Evolutionary conservation across 75 land plant species (phyloP), one percentile per base, ranked within the genome.

Genomic region (Sequoiadendron giganteum): DNA sequence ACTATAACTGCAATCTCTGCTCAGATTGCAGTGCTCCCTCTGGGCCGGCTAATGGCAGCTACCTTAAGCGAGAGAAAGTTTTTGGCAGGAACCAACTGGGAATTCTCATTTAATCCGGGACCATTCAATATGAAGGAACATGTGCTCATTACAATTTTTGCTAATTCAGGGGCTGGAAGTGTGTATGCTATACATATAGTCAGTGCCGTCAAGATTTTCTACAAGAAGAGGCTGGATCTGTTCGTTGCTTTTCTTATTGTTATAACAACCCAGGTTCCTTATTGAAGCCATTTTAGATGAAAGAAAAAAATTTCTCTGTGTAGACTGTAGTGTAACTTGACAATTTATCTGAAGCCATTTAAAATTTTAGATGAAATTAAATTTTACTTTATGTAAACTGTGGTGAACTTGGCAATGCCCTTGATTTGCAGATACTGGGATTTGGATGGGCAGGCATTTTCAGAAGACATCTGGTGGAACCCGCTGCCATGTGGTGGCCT

Each of bases 111-210:
- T 52, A 95, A 95, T 79, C 93, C 95, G 1, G 96, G 96, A 16
- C 96, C 96, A 1, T 95, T 95, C 52, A 95, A 93, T 56, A 56
- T 91, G 70, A 92, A 95, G 86, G 96, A 95, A 88, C 96, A 95
- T 86, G 96, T 95, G 47, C 89, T 95, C 61, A 93, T 95, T 19
- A 95, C 95, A 28, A 91, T 95, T 3, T 93, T 95, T 58, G 95
- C 96, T 10, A 92, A 93, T 80, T 85, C 93, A 1, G 95, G 96
- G 25, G 91, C 94, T 5, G 90, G 92, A 42, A 83, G 81, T 58
- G 94, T 93, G 49, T 92, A 93, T 49, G 96, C 94, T 15, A 89
- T 93, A 48, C 91, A 92, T 77, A 89, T 94, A 76, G 88, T 95
- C 87, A 88, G 81, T 38, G 86, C 92, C 5, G 92, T 95, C 48